Base-by-base conservation (phyloP, 805 yeast genomes). In the Metschnikowia orientalis region DNA sequence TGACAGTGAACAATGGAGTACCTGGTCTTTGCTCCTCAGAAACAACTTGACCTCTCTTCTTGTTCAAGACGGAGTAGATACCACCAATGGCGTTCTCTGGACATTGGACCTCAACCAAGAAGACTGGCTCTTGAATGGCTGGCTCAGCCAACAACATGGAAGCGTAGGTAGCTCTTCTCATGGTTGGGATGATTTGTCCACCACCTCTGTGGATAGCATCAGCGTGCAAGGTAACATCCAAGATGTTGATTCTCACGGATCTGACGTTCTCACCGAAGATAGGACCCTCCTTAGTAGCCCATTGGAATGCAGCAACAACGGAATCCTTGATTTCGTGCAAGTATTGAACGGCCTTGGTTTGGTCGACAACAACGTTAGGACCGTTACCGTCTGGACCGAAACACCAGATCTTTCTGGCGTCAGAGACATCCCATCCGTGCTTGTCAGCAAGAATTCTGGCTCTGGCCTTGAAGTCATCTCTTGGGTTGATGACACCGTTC, bases 121-220 rank as follows among this genome's bases (percentile, higher is more conserved):
- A 90, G 63, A 92, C 87, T 70, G 98, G 97, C 77, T 92, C 97
- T 78, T 90, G 97, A 65, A 90, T 86, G 65, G 87, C 90, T 73
- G 98, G 98, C 73, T 87, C 88, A 70, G 97, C 97, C 69, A 90
- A 80, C 66, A 90, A 81, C 81, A 89, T 77, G 59, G 97, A 87
- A 64, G 97, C 98, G 77, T 85, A 92, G 53, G 97, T 87, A 57
- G 81, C 97, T 80, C 97, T 89, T 82, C 97, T 89, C 97, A 92
- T 90, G 72, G 98, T 90, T 75, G 97, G 97, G 75, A 92, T 88
- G 71, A 90, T 81, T 79, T 90, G 98, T 75, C 97, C 98, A 77
- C 95, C 96, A 81, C 97, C 97, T 85, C 98, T 89, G 85, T 90
- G 98, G 75, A 90, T 90, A 73, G 98, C 96, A 85, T 90, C 98